phyloP scores from a whole-genome alignment of 2,329 filamentous ascomycete genomes.

The Pseudomassariella vexata region DNA sequence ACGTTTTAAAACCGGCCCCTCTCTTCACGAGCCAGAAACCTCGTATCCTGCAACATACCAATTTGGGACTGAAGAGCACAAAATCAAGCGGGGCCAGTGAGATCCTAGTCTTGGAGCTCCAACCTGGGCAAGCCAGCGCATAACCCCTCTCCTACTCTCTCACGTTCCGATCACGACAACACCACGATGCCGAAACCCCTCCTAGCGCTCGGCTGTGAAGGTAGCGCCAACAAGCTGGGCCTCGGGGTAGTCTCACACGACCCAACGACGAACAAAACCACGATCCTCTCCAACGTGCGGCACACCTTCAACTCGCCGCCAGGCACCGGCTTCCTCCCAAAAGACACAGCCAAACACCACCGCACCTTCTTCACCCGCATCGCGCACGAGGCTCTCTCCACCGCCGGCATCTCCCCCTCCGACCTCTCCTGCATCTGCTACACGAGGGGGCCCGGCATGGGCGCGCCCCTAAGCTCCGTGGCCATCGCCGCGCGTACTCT shows the following conservation, averaged over 20 bases:
- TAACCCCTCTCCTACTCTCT: too few species aligned
- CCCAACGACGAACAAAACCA: constrained; percentile 44
- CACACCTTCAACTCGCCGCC: constrained; percentile 91
- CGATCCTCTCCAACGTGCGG: constrained; percentile 86
- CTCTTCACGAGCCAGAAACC: too few species aligned
- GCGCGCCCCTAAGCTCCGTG: constrained; percentile 80
- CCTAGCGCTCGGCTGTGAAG: constrained; percentile 64
- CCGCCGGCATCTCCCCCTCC: constrained; percentile 53
- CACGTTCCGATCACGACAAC: too few species aligned
- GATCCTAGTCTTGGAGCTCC: too few species aligned
- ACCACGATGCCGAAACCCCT: constrained; percentile 31
- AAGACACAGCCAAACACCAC: constrained; percentile 93
- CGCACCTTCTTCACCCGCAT: constrained; percentile 75
- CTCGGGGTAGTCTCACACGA: constrained; percentile 86
- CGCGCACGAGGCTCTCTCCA: constrained; percentile 71
- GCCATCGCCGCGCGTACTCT: constrained; percentile 81
- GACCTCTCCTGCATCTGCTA: constrained; percentile 93
- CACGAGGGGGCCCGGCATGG: constrained; percentile 95
- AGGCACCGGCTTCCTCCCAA: constrained; percentile 90
- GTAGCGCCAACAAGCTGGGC: constrained; percentile 96
- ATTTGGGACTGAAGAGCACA: too few species aligned
- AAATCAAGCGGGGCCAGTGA: too few species aligned
- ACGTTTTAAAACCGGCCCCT: too few species aligned
- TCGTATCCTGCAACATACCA: too few species aligned
- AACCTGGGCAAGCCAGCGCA: too few species aligned